phyloP scores from a whole-genome alignment of 129 eudicot genomes.

The Pseudognaphalium luteoalbum region DNA sequence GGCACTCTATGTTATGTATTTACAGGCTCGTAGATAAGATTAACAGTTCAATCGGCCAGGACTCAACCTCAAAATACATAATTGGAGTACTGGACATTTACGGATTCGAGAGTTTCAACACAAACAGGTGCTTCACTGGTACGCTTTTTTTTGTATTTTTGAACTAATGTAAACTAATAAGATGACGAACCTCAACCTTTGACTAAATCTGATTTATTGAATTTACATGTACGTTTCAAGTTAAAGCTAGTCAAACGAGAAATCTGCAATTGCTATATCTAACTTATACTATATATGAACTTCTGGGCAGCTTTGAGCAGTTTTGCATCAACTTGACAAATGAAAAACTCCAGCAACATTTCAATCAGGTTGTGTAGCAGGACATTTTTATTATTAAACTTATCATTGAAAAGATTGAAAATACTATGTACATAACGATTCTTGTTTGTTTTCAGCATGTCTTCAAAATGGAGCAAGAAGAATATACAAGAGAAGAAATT shows the following conservation, averaged over 20 bases:
- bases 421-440: slow-evolving; percentile 9
- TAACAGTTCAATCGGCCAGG: slow-evolving; percentile 87
- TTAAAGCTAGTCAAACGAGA: too few species aligned
- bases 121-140: slow-evolving; percentile 96
- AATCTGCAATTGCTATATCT: background rate
- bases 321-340: slow-evolving; percentile 95
- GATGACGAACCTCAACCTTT: background rate
- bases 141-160: slow-evolving; percentile 54
- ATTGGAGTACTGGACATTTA: slow-evolving; percentile 94
- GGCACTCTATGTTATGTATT: background rate
- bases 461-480: slow-evolving; percentile 97
- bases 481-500: slow-evolving; percentile 88
- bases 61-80: slow-evolving; percentile 59
- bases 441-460: slow-evolving; percentile 65
- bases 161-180: slow-evolving; percentile 30
- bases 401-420: background rate
- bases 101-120: slow-evolving; percentile 97
- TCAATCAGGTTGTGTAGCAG: slow-evolving; percentile 69
- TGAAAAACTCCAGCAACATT: slow-evolving; percentile 97
- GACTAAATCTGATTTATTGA: background rate
- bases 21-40: slow-evolving; percentile 91
- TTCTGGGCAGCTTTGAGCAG: slow-evolving; percentile 83
- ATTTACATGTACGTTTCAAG: background rate
- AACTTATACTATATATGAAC: slow-evolving; percentile 9
- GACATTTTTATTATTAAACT: slow-evolving; percentile 1